Percentiles rank a stretch among this genome's conserved stretches.
Evolutionary conservation across 163 green algal species (phyloP).

Genomic region (Scenedesmus sp.): DNA sequence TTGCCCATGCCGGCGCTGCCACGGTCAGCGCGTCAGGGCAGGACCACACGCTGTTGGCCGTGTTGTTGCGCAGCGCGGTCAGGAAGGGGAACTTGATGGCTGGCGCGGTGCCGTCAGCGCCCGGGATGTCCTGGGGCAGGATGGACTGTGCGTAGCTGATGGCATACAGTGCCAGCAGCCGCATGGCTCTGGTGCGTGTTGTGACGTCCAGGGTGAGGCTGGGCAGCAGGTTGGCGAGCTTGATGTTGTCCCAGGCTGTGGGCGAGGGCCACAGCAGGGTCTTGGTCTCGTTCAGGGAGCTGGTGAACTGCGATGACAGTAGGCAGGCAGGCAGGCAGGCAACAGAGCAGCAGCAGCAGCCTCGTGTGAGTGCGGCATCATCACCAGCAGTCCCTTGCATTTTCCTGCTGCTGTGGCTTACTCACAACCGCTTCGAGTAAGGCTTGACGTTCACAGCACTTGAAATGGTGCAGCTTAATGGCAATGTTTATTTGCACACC

Average conservation of each 20-base stretch:
- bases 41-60: neutral
- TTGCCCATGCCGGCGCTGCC: constrained; percentile 1
- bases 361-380: too few species aligned
- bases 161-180: constrained; percentile 39
- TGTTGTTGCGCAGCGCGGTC: constrained; percentile 34
- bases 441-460: too few species aligned
- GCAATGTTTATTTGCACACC: too few species aligned
- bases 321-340: neutral
- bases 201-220: neutral
- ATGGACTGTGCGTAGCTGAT: constrained; percentile 13
- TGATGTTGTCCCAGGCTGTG: constrained; percentile 6
- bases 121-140: constrained; percentile 36
- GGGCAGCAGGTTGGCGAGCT: constrained; percentile 5
- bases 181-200: constrained; percentile 18
- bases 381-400: neutral
- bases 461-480: too few species aligned
- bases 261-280: constrained; percentile 43
- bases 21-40: neutral
- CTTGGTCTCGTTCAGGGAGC: neutral
- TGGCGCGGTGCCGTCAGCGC: constrained; percentile 5
- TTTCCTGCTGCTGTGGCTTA: neutral
- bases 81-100: constrained; percentile 13
- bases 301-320: constrained; percentile 5
- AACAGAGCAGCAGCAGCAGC: neutral
- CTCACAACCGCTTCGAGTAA: too few species aligned